Percentiles rank a stretch among this genome's conserved stretches.
Evolutionary conservation across 192 early-diverging fungal genomes (phyloP).

Genomic region (Rhizophagus clarus): DNA sequence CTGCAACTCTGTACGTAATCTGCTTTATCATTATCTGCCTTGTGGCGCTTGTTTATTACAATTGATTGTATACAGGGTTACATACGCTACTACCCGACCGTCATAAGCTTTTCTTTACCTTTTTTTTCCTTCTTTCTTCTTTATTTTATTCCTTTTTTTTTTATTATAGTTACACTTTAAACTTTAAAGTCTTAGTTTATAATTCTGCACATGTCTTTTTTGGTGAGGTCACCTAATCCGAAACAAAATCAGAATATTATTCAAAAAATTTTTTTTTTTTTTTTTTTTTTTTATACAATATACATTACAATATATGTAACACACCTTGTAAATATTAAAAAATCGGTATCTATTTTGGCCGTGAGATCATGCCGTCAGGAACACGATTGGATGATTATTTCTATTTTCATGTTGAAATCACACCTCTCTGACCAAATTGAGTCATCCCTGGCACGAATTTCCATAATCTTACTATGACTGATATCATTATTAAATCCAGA

Average conservation of each 20-base stretch:
- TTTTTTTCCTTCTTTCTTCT: not conserved
- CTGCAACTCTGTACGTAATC: not conserved
- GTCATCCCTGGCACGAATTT: not conserved
- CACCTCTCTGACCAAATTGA: slow-evolving; percentile 13
- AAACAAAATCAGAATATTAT: not conserved
- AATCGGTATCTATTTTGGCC: not conserved
- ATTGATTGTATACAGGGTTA: not conserved
- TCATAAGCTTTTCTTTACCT: not conserved
- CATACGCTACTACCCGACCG: not conserved
- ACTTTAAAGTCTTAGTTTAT: slow-evolving; percentile 1
- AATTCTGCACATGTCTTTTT: not conserved
- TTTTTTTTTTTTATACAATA: not conserved
- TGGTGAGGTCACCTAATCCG: slow-evolving; percentile 5
- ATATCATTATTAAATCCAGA: not conserved
- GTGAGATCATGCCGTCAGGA: not conserved
- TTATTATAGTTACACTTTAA: not conserved
- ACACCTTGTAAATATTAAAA: too few relatives aligned
- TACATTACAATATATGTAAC: too few relatives aligned
- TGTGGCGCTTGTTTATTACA: slow-evolving; percentile 12
- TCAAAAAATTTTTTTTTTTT: not conserved
- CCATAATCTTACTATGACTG: not conserved
- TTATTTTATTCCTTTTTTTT: not conserved
- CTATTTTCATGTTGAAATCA: not conserved
- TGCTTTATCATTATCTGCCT: slow-evolving; percentile 12
- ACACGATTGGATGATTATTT: not conserved